These are phyloP conservation scores for Xenoacremonium recifei DNA, from an alignment of 2,329 filamentous ascomycete genomes.

Conservation along the genomic window DNA sequence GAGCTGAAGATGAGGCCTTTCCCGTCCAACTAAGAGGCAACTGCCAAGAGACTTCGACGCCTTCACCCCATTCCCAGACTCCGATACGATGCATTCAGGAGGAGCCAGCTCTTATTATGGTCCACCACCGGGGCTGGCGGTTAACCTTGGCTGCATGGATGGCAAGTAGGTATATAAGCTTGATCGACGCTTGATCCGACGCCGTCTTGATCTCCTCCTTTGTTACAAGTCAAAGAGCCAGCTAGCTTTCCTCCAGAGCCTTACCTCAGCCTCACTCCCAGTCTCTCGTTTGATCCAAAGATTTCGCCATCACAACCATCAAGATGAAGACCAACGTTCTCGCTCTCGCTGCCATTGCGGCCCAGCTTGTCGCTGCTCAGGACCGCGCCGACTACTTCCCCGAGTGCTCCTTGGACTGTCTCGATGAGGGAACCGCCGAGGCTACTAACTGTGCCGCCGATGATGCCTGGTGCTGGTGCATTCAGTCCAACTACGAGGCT, in stretches of 20 bases:
- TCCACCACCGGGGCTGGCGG: no score
- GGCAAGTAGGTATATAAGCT: not conserved
- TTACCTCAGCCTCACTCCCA: not conserved
- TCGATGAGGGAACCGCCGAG: conserved; percentile 20
- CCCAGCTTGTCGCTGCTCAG: conserved; percentile 18
- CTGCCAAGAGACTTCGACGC: no score
- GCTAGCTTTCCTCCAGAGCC: not conserved
- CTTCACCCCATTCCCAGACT: no score
- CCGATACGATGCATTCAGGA: no score
- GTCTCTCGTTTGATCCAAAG: not conserved
- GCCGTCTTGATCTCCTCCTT: not conserved
- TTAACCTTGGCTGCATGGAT: not conserved
- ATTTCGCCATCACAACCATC: not conserved
- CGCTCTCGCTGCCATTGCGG: conserved; percentile 16
- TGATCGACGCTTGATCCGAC: not conserved
- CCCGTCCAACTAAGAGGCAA: not conserved
- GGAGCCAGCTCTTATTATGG: no score
- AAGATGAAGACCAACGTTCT: conserved; percentile 21
- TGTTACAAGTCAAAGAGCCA: no score
- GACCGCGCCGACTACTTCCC: conserved; percentile 23
- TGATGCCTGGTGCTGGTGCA: conserved; percentile 27
- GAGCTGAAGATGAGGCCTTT: not conserved
- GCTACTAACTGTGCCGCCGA: conserved; percentile 21
- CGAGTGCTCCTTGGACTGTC: conserved; percentile 28
- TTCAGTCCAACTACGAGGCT: conserved; percentile 25